Conservation (phyloP, 2,329 filamentous ascomycete species). For the Shiraia sp. region DNA sequence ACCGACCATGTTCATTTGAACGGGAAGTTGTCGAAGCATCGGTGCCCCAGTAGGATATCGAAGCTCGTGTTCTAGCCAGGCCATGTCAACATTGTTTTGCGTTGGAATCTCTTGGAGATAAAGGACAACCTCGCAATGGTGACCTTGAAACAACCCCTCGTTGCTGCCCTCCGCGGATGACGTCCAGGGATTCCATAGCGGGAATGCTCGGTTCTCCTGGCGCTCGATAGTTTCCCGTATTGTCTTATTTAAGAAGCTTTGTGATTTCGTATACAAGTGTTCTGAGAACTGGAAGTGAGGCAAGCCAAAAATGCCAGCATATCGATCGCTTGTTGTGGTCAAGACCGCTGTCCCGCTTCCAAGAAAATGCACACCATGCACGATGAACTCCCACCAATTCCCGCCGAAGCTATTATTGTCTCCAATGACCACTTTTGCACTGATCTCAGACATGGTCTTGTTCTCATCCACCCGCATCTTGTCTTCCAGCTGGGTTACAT, state of each 20-base stretch:
- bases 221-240: conserved; percentile 68
- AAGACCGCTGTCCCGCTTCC: conserved; percentile 78
- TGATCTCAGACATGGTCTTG: conserved; percentile 66
- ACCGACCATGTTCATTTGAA: conserved; percentile 61
- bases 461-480: conserved; percentile 37
- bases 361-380: conserved; percentile 86
- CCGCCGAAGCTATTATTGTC: conserved; percentile 68
- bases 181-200: conserved; percentile 70
- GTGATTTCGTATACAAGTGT: conserved; percentile 52
- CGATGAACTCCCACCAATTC: conserved; percentile 75
- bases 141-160: conserved; percentile 66
- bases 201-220: conserved; percentile 63
- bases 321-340: conserved; percentile 84
- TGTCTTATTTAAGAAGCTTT: conserved; percentile 70
- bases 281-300: conserved; percentile 75
- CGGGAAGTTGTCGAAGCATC: conserved; percentile 56
- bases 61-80: conserved; percentile 62
- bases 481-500: conserved; percentile 61
- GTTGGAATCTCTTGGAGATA: conserved; percentile 70
- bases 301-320: conserved; percentile 85
- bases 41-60: conserved; percentile 62
- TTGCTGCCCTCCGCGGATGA: conserved; percentile 63
- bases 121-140: conserved; percentile 86
- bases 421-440: conserved; percentile 71
- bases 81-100: conserved; percentile 42